Conservation (phyloP, 768 basidiomycete genomes). For the Fibroporia radiculosa region DNA sequence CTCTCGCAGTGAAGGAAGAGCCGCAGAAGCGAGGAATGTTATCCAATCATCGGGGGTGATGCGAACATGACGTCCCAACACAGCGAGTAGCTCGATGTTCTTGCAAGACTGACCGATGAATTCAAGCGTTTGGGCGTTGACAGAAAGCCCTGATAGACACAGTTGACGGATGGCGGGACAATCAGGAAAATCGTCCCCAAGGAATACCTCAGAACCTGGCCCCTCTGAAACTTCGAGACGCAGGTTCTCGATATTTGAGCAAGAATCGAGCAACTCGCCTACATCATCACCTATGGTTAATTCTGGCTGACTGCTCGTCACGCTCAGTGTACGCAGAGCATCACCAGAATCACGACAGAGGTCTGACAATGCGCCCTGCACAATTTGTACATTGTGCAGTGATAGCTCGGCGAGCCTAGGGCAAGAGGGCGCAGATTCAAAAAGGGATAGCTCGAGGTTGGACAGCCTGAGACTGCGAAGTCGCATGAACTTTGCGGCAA, state of each 20-base stretch:
- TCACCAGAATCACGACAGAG: slow-evolving; percentile 27
- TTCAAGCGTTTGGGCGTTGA: slow-evolving; percentile 29
- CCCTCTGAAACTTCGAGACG: slow-evolving; percentile 33
- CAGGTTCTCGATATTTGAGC: slow-evolving; percentile 31
- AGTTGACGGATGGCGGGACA: slow-evolving; percentile 30
- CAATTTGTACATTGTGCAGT: slow-evolving; percentile 37
- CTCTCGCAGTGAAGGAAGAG: slow-evolving; percentile 26
- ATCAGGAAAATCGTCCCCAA: slow-evolving; percentile 22
- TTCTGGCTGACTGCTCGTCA: slow-evolving; percentile 25
- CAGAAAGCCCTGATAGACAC: slow-evolving; percentile 33
- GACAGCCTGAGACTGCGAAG: slow-evolving; percentile 37
- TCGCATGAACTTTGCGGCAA: slow-evolving; percentile 37
- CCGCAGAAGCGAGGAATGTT: slow-evolving; percentile 29
- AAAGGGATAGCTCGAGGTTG: slow-evolving; percentile 36
- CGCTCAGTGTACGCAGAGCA: slow-evolving; percentile 27
- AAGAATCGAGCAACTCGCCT: slow-evolving; percentile 31
- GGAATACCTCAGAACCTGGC: slow-evolving; percentile 21
- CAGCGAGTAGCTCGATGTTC: slow-evolving; percentile 32
- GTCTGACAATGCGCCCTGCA: slow-evolving; percentile 33
- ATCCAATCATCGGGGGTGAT: slow-evolving; percentile 35
- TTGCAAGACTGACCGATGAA: slow-evolving; percentile 28
- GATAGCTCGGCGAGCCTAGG: slow-evolving; percentile 30
- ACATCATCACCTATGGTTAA: slow-evolving; percentile 38
- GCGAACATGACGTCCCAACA: slow-evolving; percentile 33
- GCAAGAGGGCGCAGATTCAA: slow-evolving; percentile 26